Evolutionary conservation across 208 protist genomes (phyloP).

Genomic region (Tritrichomonas foetus): DNA sequence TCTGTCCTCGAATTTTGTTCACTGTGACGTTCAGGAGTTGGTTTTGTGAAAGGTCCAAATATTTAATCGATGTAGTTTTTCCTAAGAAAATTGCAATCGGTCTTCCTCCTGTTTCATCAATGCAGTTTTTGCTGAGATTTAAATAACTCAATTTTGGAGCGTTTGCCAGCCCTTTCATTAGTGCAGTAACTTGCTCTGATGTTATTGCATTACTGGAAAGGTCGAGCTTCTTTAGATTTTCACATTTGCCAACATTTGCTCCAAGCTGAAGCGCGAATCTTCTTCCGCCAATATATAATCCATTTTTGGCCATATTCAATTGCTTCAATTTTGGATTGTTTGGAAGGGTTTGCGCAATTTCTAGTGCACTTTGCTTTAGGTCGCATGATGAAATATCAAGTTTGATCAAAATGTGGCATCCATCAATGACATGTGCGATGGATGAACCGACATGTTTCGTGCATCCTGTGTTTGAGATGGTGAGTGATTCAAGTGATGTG

Average conservation of each 20-base stretch:
- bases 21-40: neutral
- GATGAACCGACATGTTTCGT: neutral
- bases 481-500: neutral
- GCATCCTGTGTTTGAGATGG: neutral
- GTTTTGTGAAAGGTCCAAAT: neutral
- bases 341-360: neutral
- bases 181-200: neutral
- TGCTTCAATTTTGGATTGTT: neutral
- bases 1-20: neutral
- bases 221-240: neutral
- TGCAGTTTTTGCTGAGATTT: neutral
- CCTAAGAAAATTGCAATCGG: neutral
- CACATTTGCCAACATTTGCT: neutral
- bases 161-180: neutral
- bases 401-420: neutral
- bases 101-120: neutral
- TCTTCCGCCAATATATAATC: neutral
- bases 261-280: neutral
- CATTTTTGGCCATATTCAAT: neutral
- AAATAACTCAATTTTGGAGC: neutral
- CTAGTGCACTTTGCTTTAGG: neutral
- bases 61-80: neutral
- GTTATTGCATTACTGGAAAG: neutral
- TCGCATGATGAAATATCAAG: neutral
- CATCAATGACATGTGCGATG: neutral